These are phyloP conservation scores for Trichophyton rubrum DNA, from an alignment of 2,329 filamentous ascomycete genomes.

Conservation along the genomic window DNA sequence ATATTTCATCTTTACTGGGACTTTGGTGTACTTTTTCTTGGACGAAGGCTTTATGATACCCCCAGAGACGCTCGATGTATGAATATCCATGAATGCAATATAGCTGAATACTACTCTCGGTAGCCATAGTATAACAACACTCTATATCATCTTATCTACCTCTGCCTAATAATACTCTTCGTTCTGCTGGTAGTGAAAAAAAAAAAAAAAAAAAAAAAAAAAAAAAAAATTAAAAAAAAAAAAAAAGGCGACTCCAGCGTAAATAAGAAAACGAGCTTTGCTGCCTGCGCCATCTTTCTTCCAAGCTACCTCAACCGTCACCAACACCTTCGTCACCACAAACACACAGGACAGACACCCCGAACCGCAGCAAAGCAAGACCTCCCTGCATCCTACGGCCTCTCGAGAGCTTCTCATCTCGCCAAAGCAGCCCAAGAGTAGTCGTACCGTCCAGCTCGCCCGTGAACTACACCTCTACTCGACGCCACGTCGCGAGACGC, in stretches of 20 bases:
- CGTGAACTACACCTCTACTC: background rate
- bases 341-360: background rate
- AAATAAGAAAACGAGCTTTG: background rate
- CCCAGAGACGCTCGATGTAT: background rate
- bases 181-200: no score
- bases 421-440: background rate
- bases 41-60: slow-evolving; percentile 5
- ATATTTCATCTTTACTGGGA: slow-evolving; percentile 7
- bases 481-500: slow-evolving; percentile 1
- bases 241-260: background rate
- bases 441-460: background rate
- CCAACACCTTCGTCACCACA: background rate
- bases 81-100: background rate
- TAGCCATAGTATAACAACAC: background rate
- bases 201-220: no score
- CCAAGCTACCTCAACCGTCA: background rate
- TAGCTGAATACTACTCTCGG: background rate
- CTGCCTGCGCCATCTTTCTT: background rate
- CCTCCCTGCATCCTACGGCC: background rate
- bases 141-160: no score
- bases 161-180: no score
- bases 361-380: background rate
- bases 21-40: slow-evolving; percentile 13
- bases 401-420: background rate
- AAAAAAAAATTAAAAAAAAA: no score